Evolutionary conservation across 176 grass and related monocot species (phyloP), one percentile per base, ranked within the genome.

Genomic region (Hordeum marinum): DNA sequence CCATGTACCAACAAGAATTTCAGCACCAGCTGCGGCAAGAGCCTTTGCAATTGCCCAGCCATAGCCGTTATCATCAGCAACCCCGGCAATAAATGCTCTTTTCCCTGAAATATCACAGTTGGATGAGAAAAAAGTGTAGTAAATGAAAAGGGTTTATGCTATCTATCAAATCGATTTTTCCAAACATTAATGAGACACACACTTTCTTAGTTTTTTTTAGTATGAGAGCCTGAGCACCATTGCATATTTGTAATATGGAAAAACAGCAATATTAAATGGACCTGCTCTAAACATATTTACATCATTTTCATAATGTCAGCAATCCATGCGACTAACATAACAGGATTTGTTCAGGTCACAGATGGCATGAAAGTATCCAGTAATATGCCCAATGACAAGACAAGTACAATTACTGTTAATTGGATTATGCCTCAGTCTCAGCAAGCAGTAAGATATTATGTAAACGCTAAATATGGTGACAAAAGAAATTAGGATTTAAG

Each of bases 1-100:
- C 96, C 96, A 98, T 87, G 96, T 98, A 89, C 93, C 96, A 90
- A 98, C 91, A 84, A 98, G 89, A 75, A 98, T 98, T 62, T 98
- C 93, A 67, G 96, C 96, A 77, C 96, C 96, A 61, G 91, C 93
- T 63, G 93, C 93, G 64, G 96, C 96, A 87, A 98, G 96, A 78
- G 96, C 77, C 84, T 98, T 95, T 55, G 96, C 93, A 81, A 98
- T 94, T 85, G 96, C 96, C 96, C 96, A 98, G 66, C 96, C 96
- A 87, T 95, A 98, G 64, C 96, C 96, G 92, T 98, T 98, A 72
- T 98, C 96, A 90, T 95, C 96, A 87, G 93, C 96, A 68, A 98
- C 88, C 86, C 96, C 96, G 89, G 93, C 96, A 90, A 98, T 95
- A 82, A 98, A 98, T 85, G 93, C 96, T 48, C 89, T 95, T 87